Evolutionary conservation across 768 basidiomycete genomes (phyloP).

Genomic region (Fibroporia radiculosa): DNA sequence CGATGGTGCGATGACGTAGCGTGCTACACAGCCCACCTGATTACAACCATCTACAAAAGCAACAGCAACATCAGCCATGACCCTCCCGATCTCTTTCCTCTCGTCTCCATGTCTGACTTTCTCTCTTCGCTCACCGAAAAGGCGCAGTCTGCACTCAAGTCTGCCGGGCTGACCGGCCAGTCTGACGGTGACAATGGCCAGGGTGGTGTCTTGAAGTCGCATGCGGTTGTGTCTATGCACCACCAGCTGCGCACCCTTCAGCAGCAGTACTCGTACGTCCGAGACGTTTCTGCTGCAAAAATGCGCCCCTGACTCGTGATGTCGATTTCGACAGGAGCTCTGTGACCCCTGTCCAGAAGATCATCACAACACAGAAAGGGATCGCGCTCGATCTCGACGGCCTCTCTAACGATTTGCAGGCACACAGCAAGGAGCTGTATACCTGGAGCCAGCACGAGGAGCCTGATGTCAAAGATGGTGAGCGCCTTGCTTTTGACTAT

Average conservation of each 20-base stretch:
- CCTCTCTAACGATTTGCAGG: slow-evolving; percentile 55
- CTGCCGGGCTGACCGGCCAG: slow-evolving; percentile 44
- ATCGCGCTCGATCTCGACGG: slow-evolving; percentile 68
- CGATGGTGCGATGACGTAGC: neutral
- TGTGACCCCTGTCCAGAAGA: slow-evolving; percentile 63
- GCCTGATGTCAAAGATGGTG: slow-evolving; percentile 73
- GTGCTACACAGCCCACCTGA: neutral
- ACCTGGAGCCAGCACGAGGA: slow-evolving; percentile 72
- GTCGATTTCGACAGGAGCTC: slow-evolving; percentile 27
- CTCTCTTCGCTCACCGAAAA: slow-evolving; percentile 66
- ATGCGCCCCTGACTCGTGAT: neutral
- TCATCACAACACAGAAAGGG: slow-evolving; percentile 74
- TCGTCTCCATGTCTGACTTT: slow-evolving; percentile 42
- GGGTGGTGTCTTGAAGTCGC: slow-evolving; percentile 18
- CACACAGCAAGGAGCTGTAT: slow-evolving; percentile 79
- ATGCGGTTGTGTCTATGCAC: slow-evolving; percentile 51
- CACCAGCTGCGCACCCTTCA: slow-evolving; percentile 67
- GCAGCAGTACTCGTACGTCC: slow-evolving; percentile 63
- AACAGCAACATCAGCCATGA: neutral
- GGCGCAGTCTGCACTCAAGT: slow-evolving; percentile 63
- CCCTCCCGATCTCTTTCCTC: slow-evolving; percentile 3
- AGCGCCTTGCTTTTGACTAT: slow-evolving; percentile 14
- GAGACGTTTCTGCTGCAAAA: neutral
- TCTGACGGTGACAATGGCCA: slow-evolving; percentile 27
- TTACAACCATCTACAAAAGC: neutral